phyloP scores from a whole-genome alignment of 179 eudicot species.

The Dionaea muscipula region DNA sequence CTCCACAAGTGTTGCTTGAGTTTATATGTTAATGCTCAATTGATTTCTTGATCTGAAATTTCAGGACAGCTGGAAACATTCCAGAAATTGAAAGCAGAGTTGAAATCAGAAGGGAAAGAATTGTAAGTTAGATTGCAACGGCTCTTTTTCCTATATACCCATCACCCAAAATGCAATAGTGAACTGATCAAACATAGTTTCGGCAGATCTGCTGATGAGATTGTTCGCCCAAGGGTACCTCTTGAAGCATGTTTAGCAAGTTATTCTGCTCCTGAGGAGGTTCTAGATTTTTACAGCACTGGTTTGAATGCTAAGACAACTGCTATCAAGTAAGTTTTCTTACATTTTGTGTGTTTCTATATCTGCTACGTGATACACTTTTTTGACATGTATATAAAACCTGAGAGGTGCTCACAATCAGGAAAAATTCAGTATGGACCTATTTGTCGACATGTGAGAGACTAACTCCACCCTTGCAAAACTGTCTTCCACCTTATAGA shows the following conservation, averaged over 20 bases:
- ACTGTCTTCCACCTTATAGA: too few relatives aligned
- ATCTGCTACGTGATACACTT: background rate
- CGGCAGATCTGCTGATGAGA: slow-evolving; percentile 56
- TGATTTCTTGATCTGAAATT: slow-evolving; percentile 5
- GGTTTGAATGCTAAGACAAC: slow-evolving; percentile 70
- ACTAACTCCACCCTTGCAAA: too few relatives aligned
- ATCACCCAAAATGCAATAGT: background rate
- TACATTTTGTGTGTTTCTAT: background rate
- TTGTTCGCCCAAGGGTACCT: slow-evolving; percentile 91
- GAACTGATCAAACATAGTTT: background rate
- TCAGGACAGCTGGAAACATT: slow-evolving; percentile 68
- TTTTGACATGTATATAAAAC: too few relatives aligned
- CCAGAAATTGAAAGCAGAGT: slow-evolving; percentile 46
- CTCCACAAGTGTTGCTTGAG: background rate
- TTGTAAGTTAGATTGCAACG: slow-evolving; percentile 39
- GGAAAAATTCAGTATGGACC: too few relatives aligned
- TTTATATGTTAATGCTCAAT: background rate
- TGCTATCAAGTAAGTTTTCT: slow-evolving; percentile 64
- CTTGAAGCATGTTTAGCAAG: slow-evolving; percentile 63
- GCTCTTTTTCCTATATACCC: background rate
- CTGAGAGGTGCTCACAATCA: too few relatives aligned
- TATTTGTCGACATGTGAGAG: too few relatives aligned
- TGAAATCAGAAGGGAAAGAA: slow-evolving; percentile 48
- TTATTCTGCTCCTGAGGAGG: slow-evolving; percentile 81
- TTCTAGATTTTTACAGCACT: slow-evolving; percentile 81